Evolutionary conservation across 2,329 filamentous ascomycete species (phyloP), one percentile per base, ranked within the genome.

Genomic region (Pezicula rhizophila): DNA sequence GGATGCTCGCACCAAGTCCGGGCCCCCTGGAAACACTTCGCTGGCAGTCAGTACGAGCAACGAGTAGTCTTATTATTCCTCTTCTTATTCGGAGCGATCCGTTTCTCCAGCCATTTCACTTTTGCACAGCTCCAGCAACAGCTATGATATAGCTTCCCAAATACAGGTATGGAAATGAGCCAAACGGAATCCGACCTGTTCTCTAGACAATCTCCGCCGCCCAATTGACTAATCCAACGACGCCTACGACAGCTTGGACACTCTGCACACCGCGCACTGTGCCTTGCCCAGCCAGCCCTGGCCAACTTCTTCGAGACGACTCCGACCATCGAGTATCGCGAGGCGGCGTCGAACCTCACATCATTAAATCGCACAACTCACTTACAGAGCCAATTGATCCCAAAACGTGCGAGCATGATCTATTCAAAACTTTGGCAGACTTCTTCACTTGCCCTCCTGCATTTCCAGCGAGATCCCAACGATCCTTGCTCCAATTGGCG

Each of bases 331-430:
- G 15, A 42, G 8, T 20, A 28, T 25, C 14, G 23, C 7, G 6
- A 40, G 15, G 6, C 17, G 14, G 26, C 18, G 18, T 26, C 26
- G 23, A 20, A 40, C 23, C 44, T 40, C 45, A 42, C 34, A 37
- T 5, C 47, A 23, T 42, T 39, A 35, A 18, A 23, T 17, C 23
- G 23, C 23, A 23, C 23, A 23, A 8, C 25, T 18, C 7, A 14
- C 17, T 39, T 14, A 26, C 47, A 10, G 39, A 37, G 37, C 53
- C 45, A 56, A 52, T 57, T 48, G 55, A 23, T 31, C 11, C 31
- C 18, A 11, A 18, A 26, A 17, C 20, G 42, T 52, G 49, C 54
- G 57, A 56, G 52, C 52, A 60, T 60, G 53, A 48, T 46, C 38
- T 54, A 51, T 48, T 40, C 43, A 54, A 52, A 15, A 14, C 35